Conservation (phyloP, 176 grass and related monocot species). For the Cenchrus fungigraminus region DNA sequence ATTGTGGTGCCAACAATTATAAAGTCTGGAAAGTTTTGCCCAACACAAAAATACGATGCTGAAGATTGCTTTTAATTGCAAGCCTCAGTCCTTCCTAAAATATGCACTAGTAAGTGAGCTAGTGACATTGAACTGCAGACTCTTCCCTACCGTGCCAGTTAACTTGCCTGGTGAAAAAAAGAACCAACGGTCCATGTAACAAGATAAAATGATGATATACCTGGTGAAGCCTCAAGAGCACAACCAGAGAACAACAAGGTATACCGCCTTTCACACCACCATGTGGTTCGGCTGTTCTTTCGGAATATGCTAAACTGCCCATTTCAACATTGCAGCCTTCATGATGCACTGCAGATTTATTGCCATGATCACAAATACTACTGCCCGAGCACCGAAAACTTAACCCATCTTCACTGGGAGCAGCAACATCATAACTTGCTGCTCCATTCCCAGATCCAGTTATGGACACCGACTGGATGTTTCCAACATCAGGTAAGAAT, state of each 20-base stretch:
- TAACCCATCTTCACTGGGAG: not conserved
- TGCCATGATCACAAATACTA: not conserved
- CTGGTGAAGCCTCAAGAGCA: constrained; percentile 51
- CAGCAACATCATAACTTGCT: constrained; percentile 29
- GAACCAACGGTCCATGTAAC: constrained; percentile 13
- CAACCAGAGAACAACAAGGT: constrained; percentile 38
- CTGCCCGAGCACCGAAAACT: not conserved
- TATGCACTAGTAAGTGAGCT: not conserved
- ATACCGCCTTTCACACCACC: constrained; percentile 19
- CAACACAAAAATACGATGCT: constrained; percentile 5
- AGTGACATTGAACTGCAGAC: not conserved
- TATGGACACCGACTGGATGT: not conserved
- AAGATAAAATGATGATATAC: constrained; percentile 32
- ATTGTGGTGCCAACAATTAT: not conserved
- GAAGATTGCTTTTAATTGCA: not conserved
- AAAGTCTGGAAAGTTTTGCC: constrained; percentile 2
- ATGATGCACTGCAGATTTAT: constrained; percentile 24
- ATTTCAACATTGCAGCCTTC: not conserved
- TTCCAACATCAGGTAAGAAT: constrained; percentile 36
- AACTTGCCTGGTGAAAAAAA: constrained; percentile 3
- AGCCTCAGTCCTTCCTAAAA: not conserved
- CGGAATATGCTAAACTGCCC: constrained; percentile 18
- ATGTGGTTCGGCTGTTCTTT: not conserved
- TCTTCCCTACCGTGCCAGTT: not conserved
- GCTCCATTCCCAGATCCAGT: not conserved